A percentile compares a stretch with the other conserved stretches of the same genome.
phyloP scores from a whole-genome alignment of 164 flowering plant genomes.

The Vitis amurensis region DNA sequence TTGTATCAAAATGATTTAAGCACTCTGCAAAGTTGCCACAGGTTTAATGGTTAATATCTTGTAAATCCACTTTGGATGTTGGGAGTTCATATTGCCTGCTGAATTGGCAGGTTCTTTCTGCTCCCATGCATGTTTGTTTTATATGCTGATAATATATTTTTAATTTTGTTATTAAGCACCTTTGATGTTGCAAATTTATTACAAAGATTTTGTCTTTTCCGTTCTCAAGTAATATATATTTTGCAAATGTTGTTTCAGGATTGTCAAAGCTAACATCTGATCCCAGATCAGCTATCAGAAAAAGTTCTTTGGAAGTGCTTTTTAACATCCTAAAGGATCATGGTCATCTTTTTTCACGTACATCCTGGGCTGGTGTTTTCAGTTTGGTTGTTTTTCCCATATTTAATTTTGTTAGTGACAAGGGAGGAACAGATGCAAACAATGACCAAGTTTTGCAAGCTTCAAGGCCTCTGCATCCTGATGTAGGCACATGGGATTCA shows the following conservation, averaged over 20 bases:
- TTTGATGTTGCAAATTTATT: background rate
- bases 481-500: slow-evolving; percentile 67
- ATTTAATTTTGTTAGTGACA: slow-evolving; percentile 38
- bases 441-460: slow-evolving; percentile 30
- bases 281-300: slow-evolving; percentile 83
- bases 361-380: slow-evolving; percentile 73
- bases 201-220: background rate
- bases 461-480: slow-evolving; percentile 27
- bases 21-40: background rate
- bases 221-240: background rate
- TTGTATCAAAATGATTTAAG: background rate
- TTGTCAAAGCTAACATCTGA: slow-evolving; percentile 88
- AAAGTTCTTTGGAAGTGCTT: slow-evolving; percentile 91
- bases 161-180: background rate
- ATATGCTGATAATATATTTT: background rate
- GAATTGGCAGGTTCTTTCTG: background rate
- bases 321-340: slow-evolving; percentile 96
- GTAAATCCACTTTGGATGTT: background rate
- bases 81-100: background rate
- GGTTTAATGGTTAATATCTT: background rate
- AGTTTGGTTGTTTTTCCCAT: slow-evolving; percentile 70
- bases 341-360: slow-evolving; percentile 82
- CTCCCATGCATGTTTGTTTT: background rate
- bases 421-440: slow-evolving; percentile 20
- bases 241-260: slow-evolving; percentile 54